Evolutionary conservation across 495 filamentous ascomycete genomes (phyloP).

Genomic region (Penicillium samsonianum): DNA sequence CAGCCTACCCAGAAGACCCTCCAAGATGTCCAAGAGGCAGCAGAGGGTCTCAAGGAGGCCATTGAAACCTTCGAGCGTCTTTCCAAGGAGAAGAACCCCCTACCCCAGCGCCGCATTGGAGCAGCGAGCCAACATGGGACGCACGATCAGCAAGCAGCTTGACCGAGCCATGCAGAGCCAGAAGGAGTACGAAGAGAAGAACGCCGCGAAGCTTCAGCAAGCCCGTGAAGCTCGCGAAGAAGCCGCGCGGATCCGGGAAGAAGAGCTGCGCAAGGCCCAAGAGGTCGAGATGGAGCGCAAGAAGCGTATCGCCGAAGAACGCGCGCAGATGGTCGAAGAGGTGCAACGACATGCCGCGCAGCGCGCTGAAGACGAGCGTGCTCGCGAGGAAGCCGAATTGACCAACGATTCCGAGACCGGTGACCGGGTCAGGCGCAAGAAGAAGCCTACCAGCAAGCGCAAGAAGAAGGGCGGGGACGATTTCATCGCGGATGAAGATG

Average conservation of each 20-base stretch:
- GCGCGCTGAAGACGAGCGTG: constrained; percentile 71
- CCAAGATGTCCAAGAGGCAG: constrained; percentile 74
- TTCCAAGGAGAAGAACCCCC: constrained; percentile 77
- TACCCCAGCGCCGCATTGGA: constrained; percentile 90
- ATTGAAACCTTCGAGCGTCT: constrained; percentile 81
- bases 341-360: constrained; percentile 69
- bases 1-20: constrained; percentile 74
- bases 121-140: constrained; percentile 93
- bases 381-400: constrained; percentile 66
- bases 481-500: constrained; percentile 32
- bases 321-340: constrained; percentile 72
- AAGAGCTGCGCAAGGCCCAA: constrained; percentile 63
- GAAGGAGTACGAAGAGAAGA: constrained; percentile 89
- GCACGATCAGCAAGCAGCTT: constrained; percentile 89
- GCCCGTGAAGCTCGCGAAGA: constrained; percentile 76
- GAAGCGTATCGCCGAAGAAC: constrained; percentile 77
- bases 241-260: constrained; percentile 72
- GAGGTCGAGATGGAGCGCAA: constrained; percentile 69
- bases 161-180: constrained; percentile 81
- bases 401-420: constrained; percentile 78
- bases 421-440: constrained; percentile 71
- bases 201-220: constrained; percentile 76
- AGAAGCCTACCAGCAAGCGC: constrained; percentile 55
- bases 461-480: constrained; percentile 64
- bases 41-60: constrained; percentile 82